Evolutionary conservation across 179 eudicot genomes (phyloP).

Genomic region (Amaranthus tricolor): DNA sequence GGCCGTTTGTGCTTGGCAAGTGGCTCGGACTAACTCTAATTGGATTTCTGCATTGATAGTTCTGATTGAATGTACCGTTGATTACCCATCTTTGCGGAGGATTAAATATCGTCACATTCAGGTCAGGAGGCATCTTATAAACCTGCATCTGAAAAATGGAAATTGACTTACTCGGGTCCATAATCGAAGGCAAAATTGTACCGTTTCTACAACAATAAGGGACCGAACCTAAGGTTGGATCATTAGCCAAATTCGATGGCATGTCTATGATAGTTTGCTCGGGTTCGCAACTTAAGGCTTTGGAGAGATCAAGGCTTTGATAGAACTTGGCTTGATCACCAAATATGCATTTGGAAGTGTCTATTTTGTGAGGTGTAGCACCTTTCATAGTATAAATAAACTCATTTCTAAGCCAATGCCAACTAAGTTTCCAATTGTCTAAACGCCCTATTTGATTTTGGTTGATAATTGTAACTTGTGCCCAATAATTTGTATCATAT

Average conservation of each 20-base stretch:
- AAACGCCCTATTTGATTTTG: constrained; percentile 44
- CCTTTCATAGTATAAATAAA: constrained; percentile 58
- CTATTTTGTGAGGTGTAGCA: constrained; percentile 39
- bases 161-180: constrained; percentile 40
- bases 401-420: constrained; percentile 57
- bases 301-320: constrained; percentile 37
- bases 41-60: constrained; percentile 48
- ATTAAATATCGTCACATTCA: constrained; percentile 34
- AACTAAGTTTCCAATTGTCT: constrained; percentile 50
- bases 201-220: constrained; percentile 59
- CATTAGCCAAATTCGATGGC: constrained; percentile 35
- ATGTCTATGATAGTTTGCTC: constrained; percentile 50
- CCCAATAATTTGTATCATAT: constrained; percentile 41
- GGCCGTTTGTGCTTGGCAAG: constrained; percentile 18
- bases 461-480: constrained; percentile 49
- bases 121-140: constrained; percentile 63
- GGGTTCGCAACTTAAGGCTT: constrained; percentile 39
- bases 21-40: constrained; percentile 38
- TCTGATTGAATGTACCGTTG: constrained; percentile 38
- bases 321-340: constrained; percentile 46
- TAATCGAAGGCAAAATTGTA: constrained; percentile 40
- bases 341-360: constrained; percentile 42
- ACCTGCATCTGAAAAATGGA: constrained; percentile 52
- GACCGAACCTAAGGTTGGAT: constrained; percentile 38
- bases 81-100: constrained; percentile 59